Base-by-base conservation (phyloP, 1,284 basidiomycete species). In the Puccinia triticina region DNA sequence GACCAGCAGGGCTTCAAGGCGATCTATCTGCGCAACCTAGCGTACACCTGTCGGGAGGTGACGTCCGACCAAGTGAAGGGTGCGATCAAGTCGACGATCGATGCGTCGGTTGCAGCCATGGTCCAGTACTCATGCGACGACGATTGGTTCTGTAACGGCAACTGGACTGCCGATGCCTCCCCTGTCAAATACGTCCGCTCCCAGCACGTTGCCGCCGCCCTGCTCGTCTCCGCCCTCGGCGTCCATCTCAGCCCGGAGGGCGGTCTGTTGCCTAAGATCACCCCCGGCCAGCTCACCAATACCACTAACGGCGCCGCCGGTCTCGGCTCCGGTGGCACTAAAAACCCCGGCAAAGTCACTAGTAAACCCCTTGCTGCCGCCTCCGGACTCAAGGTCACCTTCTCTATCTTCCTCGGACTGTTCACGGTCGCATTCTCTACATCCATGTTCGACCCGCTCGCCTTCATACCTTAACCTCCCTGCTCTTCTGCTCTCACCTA, bases 1-100 rank as follows among this genome's bases (percentile, higher is more conserved):
- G 80, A 82, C 64, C 80, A 82, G 34, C 80, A 82, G 67, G 80
- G 80, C 16, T 82, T 82, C 53, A 82, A 82, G 55, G 80, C 80
- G 12, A 34, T 69, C 16, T 82, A 82, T 37, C 59, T 82, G 21
- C 50, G 80, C 10, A 82, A 82, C 29, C 48, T 82, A n/a, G 80
- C 80, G 21, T 82, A 76, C 64, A 43, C 66, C 11, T 82, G 76
- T 67, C 80, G 80, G 21, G 50, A 57, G 29, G 43, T 40, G 0
- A 53, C 37, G 21, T 40, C 66, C 26, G 34, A 43, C 0, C 48
- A 34, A 11, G 67, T 82, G 2, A 82, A 76, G 29, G 32, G 32
- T 2, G 11, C 21, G 18, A 82, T 82, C 37, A 66, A 82, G 50
- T 67, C 48, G 14, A 76, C 50, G 21, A 66, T 82, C 50, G 73